Evolutionary conservation across 768 basidiomycete genomes (phyloP), one percentile per base, ranked within the genome.

Genomic region (Hygrophorus russula): DNA sequence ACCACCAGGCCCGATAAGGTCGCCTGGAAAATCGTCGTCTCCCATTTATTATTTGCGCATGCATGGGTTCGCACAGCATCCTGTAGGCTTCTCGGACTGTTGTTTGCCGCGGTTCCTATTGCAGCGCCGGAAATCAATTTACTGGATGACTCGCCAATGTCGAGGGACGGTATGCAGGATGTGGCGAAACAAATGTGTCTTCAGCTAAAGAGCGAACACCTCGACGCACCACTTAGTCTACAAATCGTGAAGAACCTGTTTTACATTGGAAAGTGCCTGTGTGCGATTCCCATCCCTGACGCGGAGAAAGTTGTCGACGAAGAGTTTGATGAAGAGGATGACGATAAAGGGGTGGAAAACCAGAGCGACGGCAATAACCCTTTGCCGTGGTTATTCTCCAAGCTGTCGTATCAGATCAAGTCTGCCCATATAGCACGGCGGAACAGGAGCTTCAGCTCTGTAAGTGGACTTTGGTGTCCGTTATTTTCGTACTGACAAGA

Each of bases 221-320:
- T 90, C 36, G 84, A 87, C 50, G 78, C 80, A 17, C 54, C 70
- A 0, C 68, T 88, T n/a, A 70, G 80, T 46, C 56, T 90, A 50
- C 90, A 97, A 62, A 64, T 89, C 8, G 89, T 94, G 52, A 97
- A 96, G 67, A 90, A 97, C 53, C 59, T 98, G 18, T 90, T 93
- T 54, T 92, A 84, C 56, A 65, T 94, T n/a, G 89, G 87, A 17
- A 92, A 88, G 61, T 82, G 82, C 58, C 94, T 88, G 59, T 70
- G 67, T 46, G 60, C 68, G 18, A 55, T 71, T 28, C 61, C 69
- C 13, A 42, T 55, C 18, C 24, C 47, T 4, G 28, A 41, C 12
- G 51, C 54, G 13, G 56, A 47, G 33, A 19, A 11, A n/a, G 37
- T 39, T n/a, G 54, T 53, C 3, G 51, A 46, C 2, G 53, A 50